A percentile compares a stretch with the other conserved stretches of the same genome.
Conservation (phyloP, 768 basidiomycete genomes). For the Gautieria morchelliformis region DNA sequence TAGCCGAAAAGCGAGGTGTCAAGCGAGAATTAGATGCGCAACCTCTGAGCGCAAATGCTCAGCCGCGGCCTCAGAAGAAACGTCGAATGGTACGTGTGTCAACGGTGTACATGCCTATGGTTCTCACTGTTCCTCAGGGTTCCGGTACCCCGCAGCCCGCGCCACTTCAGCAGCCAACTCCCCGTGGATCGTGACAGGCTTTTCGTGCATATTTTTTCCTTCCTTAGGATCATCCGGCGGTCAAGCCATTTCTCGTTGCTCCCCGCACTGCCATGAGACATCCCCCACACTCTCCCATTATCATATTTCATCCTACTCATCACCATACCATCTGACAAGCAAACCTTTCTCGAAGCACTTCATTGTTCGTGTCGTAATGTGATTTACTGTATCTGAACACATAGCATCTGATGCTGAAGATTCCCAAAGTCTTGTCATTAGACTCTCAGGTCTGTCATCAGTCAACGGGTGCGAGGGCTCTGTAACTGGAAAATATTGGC, state of each 20-base stretch:
- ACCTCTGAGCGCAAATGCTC: not conserved
- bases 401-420: no score
- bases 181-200: constrained; percentile 45
- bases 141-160: constrained; percentile 3
- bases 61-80: constrained; percentile 68
- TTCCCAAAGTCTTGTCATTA: no score
- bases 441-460: no score
- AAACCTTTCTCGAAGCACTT: no score
- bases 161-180: constrained; percentile 54
- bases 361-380: no score
- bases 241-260: not conserved
- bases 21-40: constrained; percentile 17
- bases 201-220: not conserved
- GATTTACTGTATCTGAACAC: no score
- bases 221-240: not conserved
- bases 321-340: no score
- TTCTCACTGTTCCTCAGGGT: constrained; percentile 1
- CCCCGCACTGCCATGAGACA: not conserved
- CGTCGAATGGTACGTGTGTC: constrained; percentile 52
- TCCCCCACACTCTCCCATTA: no score
- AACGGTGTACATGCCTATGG: not conserved
- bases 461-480: no score
- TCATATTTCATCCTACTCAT: no score
- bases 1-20: constrained; percentile 11
- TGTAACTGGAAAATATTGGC: no score